phyloP scores from a whole-genome alignment of 2,329 filamentous ascomycete species.

The Verticillium dahliae region DNA sequence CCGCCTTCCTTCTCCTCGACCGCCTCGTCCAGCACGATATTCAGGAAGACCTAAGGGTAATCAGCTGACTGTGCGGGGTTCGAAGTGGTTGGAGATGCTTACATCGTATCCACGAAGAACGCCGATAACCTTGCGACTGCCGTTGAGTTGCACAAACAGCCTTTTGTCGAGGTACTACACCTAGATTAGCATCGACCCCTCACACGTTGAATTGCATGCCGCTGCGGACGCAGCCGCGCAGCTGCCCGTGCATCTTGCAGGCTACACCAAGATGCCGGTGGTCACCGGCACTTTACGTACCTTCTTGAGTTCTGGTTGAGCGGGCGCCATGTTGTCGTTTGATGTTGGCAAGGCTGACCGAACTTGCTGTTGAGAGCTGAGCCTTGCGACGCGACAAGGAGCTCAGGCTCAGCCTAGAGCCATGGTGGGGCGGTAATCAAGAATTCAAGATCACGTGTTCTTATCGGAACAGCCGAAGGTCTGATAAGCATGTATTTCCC shows the following conservation, averaged over 20 bases:
- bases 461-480: slow-evolving; percentile 23
- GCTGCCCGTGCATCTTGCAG: not conserved
- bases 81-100: slow-evolving; percentile 21
- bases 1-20: slow-evolving; percentile 90
- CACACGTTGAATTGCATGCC: not conserved
- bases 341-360: not conserved
- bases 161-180: slow-evolving; percentile 96
- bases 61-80: slow-evolving; percentile 12
- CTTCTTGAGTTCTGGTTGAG: slow-evolving; percentile 98
- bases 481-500: slow-evolving; percentile 27
- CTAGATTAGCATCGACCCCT: slow-evolving; percentile 1
- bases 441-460: slow-evolving; percentile 34
- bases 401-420: not conserved
- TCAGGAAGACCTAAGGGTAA: slow-evolving; percentile 75
- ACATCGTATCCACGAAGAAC: slow-evolving; percentile 95
- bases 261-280: not conserved
- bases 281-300: slow-evolving; percentile 39
- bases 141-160: slow-evolving; percentile 95
- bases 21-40: slow-evolving; percentile 95
- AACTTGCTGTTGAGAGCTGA: slow-evolving; percentile 5
- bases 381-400: slow-evolving; percentile 19
- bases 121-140: slow-evolving; percentile 94
- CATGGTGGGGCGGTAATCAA: slow-evolving; percentile 13
- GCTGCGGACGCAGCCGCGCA: not conserved
- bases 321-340: slow-evolving; percentile 77